Evolutionary conservation across 805 yeast species (phyloP), one percentile per base, ranked within the genome.

Genomic region (Ogataea neopini): DNA sequence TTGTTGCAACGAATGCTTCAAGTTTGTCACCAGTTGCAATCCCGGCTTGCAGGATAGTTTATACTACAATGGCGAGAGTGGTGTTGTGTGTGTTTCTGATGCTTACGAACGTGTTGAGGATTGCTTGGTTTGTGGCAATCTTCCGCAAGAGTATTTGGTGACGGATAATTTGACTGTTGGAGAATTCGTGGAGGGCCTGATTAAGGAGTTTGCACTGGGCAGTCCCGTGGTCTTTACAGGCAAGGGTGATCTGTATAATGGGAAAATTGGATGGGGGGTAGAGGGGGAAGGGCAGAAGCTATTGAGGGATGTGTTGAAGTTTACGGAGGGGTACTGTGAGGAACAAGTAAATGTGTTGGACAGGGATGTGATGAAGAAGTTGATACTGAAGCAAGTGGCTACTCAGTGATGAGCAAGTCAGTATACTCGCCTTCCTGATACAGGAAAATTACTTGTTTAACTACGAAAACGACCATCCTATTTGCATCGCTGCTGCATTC

Each of bases 51-150:
- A 81, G 50, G 91, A 89, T 67, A 86, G 86, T 62, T 84, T 88
- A 87, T 86, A 85, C 80, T 88, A 88, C 60, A 80, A 90, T 20
- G 98, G 98, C 0, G 84, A 84, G 45, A 82, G 80, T 44, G 87
- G 92, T 1, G 81, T 85, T 3, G 88, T 84, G 66, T 81, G 88
- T 1, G 86, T 84, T 53, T 79, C 86, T 17, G 89, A 86, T 62
- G 70, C 78, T 18, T 84, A 84, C 56, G 76, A 82, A 36, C 76
- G 77, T 52, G 72, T 79, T 43, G 70, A 71, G 0, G 78, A 78
- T 48, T 92, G 98, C 62, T 76, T 85, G 0, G 92, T 89, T 0
- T 92, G 98, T 66, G 91, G 94, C 0, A 55, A 54, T 33, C 32
- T 49, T 30, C 57, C 61, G 9, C 47, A 50, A 22, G 59, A 56